Evolutionary conservation across 2,329 filamentous ascomycete species (phyloP), one percentile per base, ranked within the genome.

Genomic region (Microdochium bolleyi): DNA sequence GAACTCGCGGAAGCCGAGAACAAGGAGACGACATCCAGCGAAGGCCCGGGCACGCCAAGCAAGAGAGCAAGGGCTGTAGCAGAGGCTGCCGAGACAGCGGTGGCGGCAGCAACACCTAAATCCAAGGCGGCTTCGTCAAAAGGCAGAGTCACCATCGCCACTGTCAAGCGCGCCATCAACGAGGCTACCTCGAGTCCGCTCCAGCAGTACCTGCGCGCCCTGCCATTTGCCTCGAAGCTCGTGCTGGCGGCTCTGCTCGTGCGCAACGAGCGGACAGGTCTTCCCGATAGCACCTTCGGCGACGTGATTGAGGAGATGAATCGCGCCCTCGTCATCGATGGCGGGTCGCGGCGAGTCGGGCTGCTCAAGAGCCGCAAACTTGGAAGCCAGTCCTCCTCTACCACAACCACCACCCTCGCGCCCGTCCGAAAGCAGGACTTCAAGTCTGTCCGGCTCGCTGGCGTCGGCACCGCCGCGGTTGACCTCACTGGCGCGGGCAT

Each of bases 131-230:
- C 41, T 14, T 16, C 14, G 14, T 38, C 14, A 5, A 46, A 64
- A 21, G 75, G 75, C 34, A 80, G 85, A 51, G 94, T 99, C 41
- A 96, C 91, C 1, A 96, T 97, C 63, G 84, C 88, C 51, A 96
- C 90, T 3, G 88, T 97, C 67, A 95, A 95, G 69, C 85, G 89
- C 64, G 94, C 94, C 34, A 97, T 99, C 68, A 89, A 88, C 62
- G 94, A 99, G 72, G 92, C 92, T 4, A 97, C 92, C 1, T 91
- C 88, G 3, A 96, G 89, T 53, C 94, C 94, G 2, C 75, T 96
- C 54, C 92, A 96, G 65, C 89, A 94, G 66, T 91, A 91, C 64
- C 79, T 99, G 34, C 87, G 90, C 50, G 81, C 84, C 19, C 79
- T 97, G 22, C 89, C 94, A 0, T 78, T 96, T 44, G 80, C 85